Evolutionary conservation across 2,329 filamentous ascomycete species (phyloP).

Genomic region (Colletotrichum sp.): DNA sequence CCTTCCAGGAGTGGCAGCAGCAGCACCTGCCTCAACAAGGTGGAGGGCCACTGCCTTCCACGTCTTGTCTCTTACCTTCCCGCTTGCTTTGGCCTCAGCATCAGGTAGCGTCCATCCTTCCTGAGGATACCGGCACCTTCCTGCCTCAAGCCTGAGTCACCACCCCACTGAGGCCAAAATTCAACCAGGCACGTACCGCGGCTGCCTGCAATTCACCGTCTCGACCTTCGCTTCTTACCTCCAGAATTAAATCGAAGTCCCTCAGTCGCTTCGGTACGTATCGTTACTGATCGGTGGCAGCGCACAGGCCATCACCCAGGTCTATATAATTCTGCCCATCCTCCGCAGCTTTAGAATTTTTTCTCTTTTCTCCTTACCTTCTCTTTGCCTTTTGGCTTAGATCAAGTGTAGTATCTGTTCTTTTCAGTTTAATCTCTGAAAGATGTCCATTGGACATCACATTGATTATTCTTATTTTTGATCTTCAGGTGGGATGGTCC

Average conservation of each 20-base stretch:
- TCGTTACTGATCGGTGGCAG: neutral
- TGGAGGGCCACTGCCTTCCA: neutral
- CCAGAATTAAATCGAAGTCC: neutral
- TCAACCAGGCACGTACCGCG: neutral
- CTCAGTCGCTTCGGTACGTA: neutral
- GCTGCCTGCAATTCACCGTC: neutral
- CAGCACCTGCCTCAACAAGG: neutral
- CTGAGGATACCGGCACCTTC: neutral
- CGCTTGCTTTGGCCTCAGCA: neutral
- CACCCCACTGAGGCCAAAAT: slow-evolving; percentile 8
- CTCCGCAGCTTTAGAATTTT: neutral
- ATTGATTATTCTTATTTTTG: slow-evolving; percentile 14
- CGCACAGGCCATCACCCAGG: neutral
- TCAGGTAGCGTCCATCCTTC: neutral
- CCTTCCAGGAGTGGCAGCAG: neutral
- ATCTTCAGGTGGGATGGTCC: neutral
- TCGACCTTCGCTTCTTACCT: neutral
- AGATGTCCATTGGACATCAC: neutral
- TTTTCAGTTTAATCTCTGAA: slow-evolving; percentile 16
- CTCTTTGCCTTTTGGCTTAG: slow-evolving; percentile 12
- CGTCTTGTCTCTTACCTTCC: neutral
- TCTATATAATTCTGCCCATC: neutral
- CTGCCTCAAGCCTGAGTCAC: neutral
- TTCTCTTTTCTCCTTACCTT: neutral
- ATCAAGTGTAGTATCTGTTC: slow-evolving; percentile 21